A percentile compares a stretch with the other conserved stretches of the same genome.
phyloP scores from a whole-genome alignment of 495 filamentous ascomycete species.

The Penicillium egyptiacum region DNA sequence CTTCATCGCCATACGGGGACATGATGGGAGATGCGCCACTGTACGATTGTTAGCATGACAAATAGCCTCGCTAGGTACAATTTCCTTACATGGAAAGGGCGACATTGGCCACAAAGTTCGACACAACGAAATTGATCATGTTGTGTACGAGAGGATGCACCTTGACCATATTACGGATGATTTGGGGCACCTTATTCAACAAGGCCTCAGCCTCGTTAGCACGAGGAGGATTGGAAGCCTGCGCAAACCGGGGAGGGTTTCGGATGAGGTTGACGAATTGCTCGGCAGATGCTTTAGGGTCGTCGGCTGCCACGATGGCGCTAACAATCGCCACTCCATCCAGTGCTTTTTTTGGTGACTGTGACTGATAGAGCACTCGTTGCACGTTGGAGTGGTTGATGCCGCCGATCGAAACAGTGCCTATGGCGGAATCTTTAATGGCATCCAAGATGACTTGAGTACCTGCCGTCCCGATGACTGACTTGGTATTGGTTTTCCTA shows the following conservation, averaged over 20 bases:
- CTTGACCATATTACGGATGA: conserved; percentile 59
- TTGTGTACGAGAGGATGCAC: conserved; percentile 83
- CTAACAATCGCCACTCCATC: conserved; percentile 88
- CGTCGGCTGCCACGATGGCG: conserved; percentile 73
- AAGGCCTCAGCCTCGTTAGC: conserved; percentile 40
- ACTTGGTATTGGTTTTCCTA: conserved; percentile 69
- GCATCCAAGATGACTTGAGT: conserved; percentile 65
- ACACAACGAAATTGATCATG: conserved; percentile 94
- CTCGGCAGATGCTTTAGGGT: conserved; percentile 60
- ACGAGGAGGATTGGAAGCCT: conserved; percentile 18
- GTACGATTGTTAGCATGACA: conserved; percentile 14
- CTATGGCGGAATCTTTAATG: conserved; percentile 49
- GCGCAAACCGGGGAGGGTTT: conserved; percentile 49
- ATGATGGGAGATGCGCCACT: conserved; percentile 90
- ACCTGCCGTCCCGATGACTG: conserved; percentile 79
- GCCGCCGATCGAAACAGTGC: conserved; percentile 81
- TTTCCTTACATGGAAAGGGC: conserved; percentile 64
- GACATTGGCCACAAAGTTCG: conserved; percentile 91
- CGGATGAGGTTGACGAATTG: conserved; percentile 54
- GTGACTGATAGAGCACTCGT: conserved; percentile 67
- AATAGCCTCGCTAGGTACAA: not conserved
- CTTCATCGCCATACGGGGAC: conserved; percentile 84
- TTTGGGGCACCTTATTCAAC: conserved; percentile 47
- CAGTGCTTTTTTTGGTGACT: conserved; percentile 50
- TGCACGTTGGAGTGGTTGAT: conserved; percentile 78